Percentiles rank a stretch among this genome's conserved stretches.
Evolutionary conservation across 805 yeast genomes (phyloP).

Genomic region (Wickerhamiella bombiphila): DNA sequence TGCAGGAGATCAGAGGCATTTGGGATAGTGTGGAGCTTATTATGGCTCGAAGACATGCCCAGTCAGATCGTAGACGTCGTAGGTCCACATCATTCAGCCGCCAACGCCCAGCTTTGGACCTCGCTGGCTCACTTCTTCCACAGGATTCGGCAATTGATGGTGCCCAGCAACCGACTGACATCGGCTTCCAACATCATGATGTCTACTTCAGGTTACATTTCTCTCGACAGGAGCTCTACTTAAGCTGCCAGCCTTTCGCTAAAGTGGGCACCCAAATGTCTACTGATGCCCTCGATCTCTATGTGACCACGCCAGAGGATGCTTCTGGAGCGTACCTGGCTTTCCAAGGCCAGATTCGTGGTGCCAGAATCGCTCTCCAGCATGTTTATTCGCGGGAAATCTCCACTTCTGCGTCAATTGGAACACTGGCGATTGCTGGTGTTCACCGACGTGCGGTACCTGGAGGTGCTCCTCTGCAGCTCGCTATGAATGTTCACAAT

Average conservation of each 20-base stretch:
- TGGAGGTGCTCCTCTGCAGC: conserved; percentile 10
- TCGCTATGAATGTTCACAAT: conserved; percentile 36
- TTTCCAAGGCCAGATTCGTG: conserved; percentile 35
- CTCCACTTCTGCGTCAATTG: conserved; percentile 36
- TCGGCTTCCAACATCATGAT: conserved; percentile 2
- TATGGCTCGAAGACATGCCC: not conserved
- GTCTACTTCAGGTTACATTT: conserved; percentile 30
- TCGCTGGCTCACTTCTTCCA: not conserved
- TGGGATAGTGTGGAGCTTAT: conserved; percentile 1
- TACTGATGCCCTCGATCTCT: conserved; percentile 52
- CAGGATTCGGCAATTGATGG: not conserved
- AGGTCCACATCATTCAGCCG: not conserved
- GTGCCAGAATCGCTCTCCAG: conserved; percentile 58
- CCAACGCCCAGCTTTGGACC: conserved; percentile 1
- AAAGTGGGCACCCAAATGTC: conserved; percentile 79
- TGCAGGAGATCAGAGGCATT: conserved; percentile 35
- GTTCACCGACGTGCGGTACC: conserved; percentile 3
- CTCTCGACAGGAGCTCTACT: conserved; percentile 56
- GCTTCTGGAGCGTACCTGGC: conserved; percentile 26
- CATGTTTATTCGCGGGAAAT: conserved; percentile 84
- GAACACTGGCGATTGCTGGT: conserved; percentile 1
- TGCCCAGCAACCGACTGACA: not conserved
- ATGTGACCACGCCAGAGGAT: conserved; percentile 24
- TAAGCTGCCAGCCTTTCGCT: conserved; percentile 90
- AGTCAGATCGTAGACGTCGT: not conserved